These are phyloP conservation scores for Pyricularia sp. DNA, from an alignment of 2,329 filamentous ascomycete genomes.

Conservation along the genomic window DNA sequence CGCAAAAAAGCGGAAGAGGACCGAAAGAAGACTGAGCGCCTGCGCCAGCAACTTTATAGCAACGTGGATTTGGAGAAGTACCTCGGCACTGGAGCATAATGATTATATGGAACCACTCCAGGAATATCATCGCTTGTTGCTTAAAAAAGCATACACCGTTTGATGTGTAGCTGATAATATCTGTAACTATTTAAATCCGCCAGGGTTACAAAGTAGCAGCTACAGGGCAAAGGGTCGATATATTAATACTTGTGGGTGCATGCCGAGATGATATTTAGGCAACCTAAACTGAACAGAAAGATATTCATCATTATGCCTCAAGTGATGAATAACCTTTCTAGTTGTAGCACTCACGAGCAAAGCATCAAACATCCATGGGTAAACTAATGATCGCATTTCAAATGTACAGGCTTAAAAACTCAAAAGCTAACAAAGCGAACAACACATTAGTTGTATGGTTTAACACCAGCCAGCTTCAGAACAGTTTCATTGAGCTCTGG, in stretches of 20 bases:
- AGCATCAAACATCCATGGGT: not conserved
- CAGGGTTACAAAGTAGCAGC: no score
- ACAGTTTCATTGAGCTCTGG: slow-evolving; percentile 19
- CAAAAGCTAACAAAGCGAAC: not conserved
- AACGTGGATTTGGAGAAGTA: slow-evolving; percentile 67
- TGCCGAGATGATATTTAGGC: no score
- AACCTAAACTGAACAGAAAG: no score
- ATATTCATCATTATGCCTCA: no score
- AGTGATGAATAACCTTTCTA: no score
- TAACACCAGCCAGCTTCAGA: slow-evolving; percentile 14
- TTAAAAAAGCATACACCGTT: no score
- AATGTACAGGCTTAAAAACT: not conserved
- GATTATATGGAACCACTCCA: not conserved
- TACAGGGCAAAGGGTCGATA: no score
- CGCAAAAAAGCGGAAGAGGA: slow-evolving; percentile 48
- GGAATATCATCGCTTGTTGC: not conserved
- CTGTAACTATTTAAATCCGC: no score
- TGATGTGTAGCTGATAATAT: not conserved
- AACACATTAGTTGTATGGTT: not conserved
- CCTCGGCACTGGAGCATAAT: slow-evolving; percentile 29
- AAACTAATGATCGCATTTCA: not conserved
- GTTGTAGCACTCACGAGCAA: not conserved
- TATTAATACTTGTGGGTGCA: no score
- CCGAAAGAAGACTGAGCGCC: slow-evolving; percentile 45
- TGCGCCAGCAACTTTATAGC: slow-evolving; percentile 61